phyloP scores from a whole-genome alignment of 257 asterid species.

The Plantago major region DNA sequence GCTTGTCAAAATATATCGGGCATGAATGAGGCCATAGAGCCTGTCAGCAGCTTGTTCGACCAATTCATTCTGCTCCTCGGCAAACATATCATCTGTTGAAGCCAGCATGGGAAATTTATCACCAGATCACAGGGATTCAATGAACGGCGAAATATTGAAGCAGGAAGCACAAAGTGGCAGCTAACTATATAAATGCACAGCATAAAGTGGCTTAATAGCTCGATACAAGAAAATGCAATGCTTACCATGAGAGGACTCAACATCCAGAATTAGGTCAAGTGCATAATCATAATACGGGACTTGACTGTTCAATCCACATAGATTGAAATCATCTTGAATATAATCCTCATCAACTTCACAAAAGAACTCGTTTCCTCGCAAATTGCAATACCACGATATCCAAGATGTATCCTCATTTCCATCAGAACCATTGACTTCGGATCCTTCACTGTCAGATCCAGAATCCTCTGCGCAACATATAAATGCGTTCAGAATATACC shows the following conservation, averaged over 20 bases:
- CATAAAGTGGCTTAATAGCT: no score
- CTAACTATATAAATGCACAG: no score
- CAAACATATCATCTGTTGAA: slow-evolving; percentile 69
- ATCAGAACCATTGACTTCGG: slow-evolving; percentile 95
- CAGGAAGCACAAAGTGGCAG: no score
- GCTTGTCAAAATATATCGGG: slow-evolving; percentile 82
- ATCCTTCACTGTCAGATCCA: slow-evolving; percentile 91
- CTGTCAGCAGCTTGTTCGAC: slow-evolving; percentile 98
- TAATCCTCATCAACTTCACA: no score
- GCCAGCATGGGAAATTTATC: slow-evolving; percentile 14
- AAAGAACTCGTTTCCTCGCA: slow-evolving; percentile 95
- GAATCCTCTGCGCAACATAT: slow-evolving; percentile 75
- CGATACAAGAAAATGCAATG: slow-evolving; percentile 2
- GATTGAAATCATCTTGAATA: slow-evolving; percentile 93
- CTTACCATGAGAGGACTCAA: slow-evolving; percentile 93
- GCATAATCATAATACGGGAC: slow-evolving; percentile 97
- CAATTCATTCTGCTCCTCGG: slow-evolving; percentile 95
- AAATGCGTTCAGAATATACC: background rate
- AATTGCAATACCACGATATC: slow-evolving; percentile 98
- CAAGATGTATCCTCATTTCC: slow-evolving; percentile 98
- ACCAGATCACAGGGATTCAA: no score
- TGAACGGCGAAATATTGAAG: slow-evolving; percentile 1
- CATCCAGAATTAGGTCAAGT: slow-evolving; percentile 90
- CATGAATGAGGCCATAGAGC: slow-evolving; percentile 93
- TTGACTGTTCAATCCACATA: slow-evolving; percentile 92